phyloP scores from a whole-genome alignment of 2,329 filamentous ascomycete species.

The Diplodia corticola region DNA sequence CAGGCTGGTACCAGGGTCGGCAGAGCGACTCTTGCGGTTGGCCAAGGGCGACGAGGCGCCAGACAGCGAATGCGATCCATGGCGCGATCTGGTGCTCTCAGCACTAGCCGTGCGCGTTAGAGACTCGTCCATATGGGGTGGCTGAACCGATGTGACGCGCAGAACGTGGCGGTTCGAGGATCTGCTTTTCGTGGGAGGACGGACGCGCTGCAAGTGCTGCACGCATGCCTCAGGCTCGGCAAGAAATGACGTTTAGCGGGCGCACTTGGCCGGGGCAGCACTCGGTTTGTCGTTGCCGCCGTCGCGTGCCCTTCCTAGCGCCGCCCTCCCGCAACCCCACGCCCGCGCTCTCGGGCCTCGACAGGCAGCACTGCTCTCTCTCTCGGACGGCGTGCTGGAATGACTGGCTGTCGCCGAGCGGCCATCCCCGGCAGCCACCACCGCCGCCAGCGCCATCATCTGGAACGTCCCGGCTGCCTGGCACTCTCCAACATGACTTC shows the following conservation, averaged over 20 bases:
- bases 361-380: not conserved
- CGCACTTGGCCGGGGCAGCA: not conserved
- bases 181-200: slow-evolving; percentile 2
- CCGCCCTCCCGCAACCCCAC: not conserved
- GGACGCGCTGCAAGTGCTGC: slow-evolving; percentile 18
- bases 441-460: not conserved
- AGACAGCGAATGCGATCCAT: slow-evolving; percentile 46
- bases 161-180: slow-evolving; percentile 19
- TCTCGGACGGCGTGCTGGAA: not conserved
- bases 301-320: not conserved
- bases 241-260: slow-evolving; percentile 12
- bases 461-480: not conserved
- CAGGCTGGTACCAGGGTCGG: slow-evolving; percentile 60
- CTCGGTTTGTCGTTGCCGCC: slow-evolving; percentile 1
- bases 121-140: slow-evolving; percentile 19
- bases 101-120: slow-evolving; percentile 39
- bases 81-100: slow-evolving; percentile 42
- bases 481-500: slow-evolving; percentile 3
- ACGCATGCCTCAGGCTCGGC: slow-evolving; percentile 15
- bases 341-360: not conserved
- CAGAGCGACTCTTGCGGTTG: slow-evolving; percentile 58
- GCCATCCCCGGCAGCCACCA: not conserved
- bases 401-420: not conserved
- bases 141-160: slow-evolving; percentile 24
- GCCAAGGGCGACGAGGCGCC: slow-evolving; percentile 44